A percentile compares a stretch with the other conserved stretches of the same genome.
Conservation (phyloP, 1,284 basidiomycete species). For the Malassezia restricta region DNA sequence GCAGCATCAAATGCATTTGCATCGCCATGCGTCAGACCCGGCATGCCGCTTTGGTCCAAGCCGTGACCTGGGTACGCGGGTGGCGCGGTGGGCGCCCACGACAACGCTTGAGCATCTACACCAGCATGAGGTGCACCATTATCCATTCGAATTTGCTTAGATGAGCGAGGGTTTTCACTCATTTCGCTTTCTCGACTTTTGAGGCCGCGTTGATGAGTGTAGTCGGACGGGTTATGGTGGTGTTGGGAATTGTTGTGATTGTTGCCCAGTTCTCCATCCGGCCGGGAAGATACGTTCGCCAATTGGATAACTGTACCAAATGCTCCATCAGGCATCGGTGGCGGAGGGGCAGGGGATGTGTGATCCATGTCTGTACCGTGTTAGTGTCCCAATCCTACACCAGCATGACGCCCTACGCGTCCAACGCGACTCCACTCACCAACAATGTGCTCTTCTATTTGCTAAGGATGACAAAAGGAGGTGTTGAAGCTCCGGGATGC, state of each 20-base stretch:
- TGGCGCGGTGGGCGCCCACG: constrained; percentile 13
- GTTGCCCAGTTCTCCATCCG: not conserved
- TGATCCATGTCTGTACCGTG: constrained; percentile 13
- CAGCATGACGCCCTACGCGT: constrained; percentile 4
- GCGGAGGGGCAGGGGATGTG: constrained; percentile 10
- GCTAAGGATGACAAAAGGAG: constrained; percentile 21
- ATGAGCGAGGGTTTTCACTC: constrained; percentile 4
- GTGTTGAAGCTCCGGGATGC: not conserved
- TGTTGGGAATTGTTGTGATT: not conserved
- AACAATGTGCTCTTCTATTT: constrained; percentile 6
- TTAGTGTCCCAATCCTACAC: not conserved
- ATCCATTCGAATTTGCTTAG: constrained; percentile 15
- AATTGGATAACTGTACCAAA: constrained; percentile 17
- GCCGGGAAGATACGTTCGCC: constrained; percentile 14
- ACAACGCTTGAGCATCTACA: constrained; percentile 11
- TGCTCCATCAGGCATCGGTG: constrained; percentile 14
- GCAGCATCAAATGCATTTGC: constrained; percentile 9
- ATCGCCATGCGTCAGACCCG: constrained; percentile 4
- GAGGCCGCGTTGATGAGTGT: not conserved
- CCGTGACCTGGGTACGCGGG: constrained; percentile 14
- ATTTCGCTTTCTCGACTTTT: constrained; percentile 11
- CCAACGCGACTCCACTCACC: constrained; percentile 5
- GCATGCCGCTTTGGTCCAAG: constrained; percentile 11
- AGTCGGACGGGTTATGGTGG: not conserved
- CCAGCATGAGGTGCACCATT: constrained; percentile 1